These are phyloP conservation scores for Fusarium buxicola DNA, from an alignment of 2,329 filamentous ascomycete species.

Conservation along the genomic window DNA sequence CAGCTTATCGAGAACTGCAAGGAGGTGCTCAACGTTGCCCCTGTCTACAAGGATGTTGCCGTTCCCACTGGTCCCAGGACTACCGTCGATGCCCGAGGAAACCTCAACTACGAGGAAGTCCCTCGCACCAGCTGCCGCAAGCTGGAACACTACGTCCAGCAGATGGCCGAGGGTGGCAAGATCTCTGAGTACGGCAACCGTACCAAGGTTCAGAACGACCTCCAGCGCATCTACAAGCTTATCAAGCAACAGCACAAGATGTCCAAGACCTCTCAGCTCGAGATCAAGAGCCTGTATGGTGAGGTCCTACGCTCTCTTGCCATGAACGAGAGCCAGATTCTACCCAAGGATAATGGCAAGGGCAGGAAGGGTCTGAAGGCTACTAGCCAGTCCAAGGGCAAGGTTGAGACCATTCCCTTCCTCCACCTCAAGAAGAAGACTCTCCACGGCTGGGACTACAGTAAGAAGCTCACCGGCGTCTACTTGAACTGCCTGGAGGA, in stretches of 20 bases:
- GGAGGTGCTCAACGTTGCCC: constrained; percentile 84
- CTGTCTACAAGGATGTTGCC: constrained; percentile 95
- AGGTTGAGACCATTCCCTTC: constrained; percentile 98
- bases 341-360: constrained; percentile 86
- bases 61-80: constrained; percentile 93
- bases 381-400: constrained; percentile 78
- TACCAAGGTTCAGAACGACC: constrained; percentile 96
- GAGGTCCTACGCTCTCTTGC: constrained; percentile 93
- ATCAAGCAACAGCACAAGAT: constrained; percentile 99
- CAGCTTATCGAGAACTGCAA: constrained; percentile 98
- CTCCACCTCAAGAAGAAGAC: constrained; percentile 95
- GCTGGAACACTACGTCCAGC: constrained; percentile 96
- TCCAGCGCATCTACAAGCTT: constrained; percentile 95
- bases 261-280: constrained; percentile 93
- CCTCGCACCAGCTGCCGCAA: constrained; percentile 92
- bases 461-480: constrained; percentile 94
- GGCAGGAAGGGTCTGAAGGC: constrained; percentile 65
- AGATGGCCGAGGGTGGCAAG: constrained; percentile 98
- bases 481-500: constrained; percentile 94
- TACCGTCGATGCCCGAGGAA: constrained; percentile 90
- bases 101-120: constrained; percentile 90
- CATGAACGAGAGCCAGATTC: constrained; percentile 98
- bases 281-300: constrained; percentile 95
- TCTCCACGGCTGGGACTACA: constrained; percentile 97
- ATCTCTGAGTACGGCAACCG: constrained; percentile 99